phyloP scores from a whole-genome alignment of 164 flowering plant species.

The Aristolochia californica region DNA sequence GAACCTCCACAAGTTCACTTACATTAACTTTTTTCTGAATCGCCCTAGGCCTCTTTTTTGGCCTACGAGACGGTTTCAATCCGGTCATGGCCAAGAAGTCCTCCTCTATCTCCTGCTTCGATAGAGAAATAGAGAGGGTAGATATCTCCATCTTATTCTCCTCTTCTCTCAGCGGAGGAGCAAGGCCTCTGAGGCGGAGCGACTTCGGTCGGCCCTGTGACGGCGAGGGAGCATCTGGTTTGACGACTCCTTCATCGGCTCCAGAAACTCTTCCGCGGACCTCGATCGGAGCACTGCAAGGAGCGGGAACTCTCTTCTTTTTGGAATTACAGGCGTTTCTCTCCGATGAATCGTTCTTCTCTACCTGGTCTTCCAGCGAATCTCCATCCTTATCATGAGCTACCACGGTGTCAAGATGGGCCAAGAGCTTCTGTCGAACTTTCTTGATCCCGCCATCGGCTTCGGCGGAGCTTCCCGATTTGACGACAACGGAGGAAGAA shows the following conservation, averaged over 20 bases:
- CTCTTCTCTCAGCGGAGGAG: conserved; percentile 10
- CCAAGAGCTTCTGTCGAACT: conserved; percentile 39
- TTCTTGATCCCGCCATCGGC: conserved; percentile 40
- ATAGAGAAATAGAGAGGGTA: conserved; percentile 37
- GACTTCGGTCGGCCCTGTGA: conserved; percentile 19
- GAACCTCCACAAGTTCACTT: not conserved
- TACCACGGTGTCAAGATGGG: conserved; percentile 41
- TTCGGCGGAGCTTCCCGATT: not conserved
- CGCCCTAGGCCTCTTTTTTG: conserved; percentile 44
- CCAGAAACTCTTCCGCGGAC: conserved; percentile 10
- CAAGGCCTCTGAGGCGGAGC: conserved; percentile 9
- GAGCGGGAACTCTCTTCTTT: conserved; percentile 37
- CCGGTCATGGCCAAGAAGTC: conserved; percentile 51
- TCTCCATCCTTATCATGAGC: conserved; percentile 9
- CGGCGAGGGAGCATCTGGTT: conserved; percentile 15
- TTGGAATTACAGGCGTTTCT: conserved; percentile 60
- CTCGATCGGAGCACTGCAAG: conserved; percentile 27
- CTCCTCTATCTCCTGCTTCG: conserved; percentile 54
- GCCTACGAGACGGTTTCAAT: conserved; percentile 51
- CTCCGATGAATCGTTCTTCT: conserved; percentile 6
- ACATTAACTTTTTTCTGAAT: conserved; percentile 32
- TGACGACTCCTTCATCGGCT: not conserved
- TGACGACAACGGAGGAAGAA: not conserved
- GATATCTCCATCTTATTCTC: conserved; percentile 19
- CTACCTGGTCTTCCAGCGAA: not conserved